Evolutionary conservation across 305 asterid genomes (phyloP), one percentile per base, ranked within the genome.

Genomic region (Rubia balearica): DNA sequence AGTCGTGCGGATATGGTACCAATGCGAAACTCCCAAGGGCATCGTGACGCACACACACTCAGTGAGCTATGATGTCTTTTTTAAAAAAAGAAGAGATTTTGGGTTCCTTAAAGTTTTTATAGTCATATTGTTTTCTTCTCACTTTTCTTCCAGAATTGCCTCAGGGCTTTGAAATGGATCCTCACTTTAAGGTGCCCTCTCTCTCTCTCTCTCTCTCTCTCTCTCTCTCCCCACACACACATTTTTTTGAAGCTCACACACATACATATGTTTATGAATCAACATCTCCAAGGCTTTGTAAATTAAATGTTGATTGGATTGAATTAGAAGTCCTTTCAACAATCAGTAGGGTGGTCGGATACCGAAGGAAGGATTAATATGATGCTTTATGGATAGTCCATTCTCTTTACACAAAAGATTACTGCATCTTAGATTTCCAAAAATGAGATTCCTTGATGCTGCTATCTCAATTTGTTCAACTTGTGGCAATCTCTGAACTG

Each of bases 41-140:
- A 38, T 51, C 61, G 19, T 67, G n/a, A 8, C 9, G 45, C 71
- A 21, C 63, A 68, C 63, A 19, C 65, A 61, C 41, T 12, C 11
- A 76, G 80, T 76, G 62, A 71, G 75, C 79, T 70, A 6, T 19
- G 43, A n/a, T 71, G 71, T 57, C 65, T 11, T 6, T 42, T 57
- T 38, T 71, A 43, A 1, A 33, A 45, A 46, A 57, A 43, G n/a
- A 19, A 11, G 40, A 59, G 22, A 40, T 45, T 55, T 62, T 71
- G 64, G 17, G 43, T 65, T 75, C 7, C 1, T 22, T 17, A 6
- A 38, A 45, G 22, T n/a, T 43, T 45, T 33, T 24, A 36, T 43
- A 11, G 22, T 71, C 46, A 16, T 30, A 33, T 45, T 46, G 12
- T 68, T 4, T 19, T 65, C 33, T 27, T 27, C 55, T 5, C 61